phyloP scores from a whole-genome alignment of 2,329 filamentous ascomycete genomes.

The Claviceps purpurea region DNA sequence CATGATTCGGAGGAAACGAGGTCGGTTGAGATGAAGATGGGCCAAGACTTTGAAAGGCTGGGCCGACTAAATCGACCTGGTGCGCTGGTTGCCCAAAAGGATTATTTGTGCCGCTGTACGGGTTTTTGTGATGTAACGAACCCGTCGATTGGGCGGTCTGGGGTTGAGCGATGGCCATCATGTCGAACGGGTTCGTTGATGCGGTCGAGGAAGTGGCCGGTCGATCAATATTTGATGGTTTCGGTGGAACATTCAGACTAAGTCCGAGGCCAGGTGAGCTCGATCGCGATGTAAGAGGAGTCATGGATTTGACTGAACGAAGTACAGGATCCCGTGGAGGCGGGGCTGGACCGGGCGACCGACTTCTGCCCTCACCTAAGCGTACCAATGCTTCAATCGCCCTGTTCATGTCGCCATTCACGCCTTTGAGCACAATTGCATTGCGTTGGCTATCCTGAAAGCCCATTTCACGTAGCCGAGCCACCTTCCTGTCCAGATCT shows the following conservation, averaged over 20 bases:
- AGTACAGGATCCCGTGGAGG: conserved; percentile 33
- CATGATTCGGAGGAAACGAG: conserved; percentile 51
- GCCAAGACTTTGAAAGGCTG: conserved; percentile 64
- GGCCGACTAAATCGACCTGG: conserved; percentile 35
- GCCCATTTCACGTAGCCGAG: conserved; percentile 75
- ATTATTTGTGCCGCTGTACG: conserved; percentile 47
- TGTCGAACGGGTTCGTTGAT: conserved; percentile 58
- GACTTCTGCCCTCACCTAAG: conserved; percentile 56
- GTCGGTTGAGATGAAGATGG: conserved; percentile 42
- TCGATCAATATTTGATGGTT: conserved; percentile 15
- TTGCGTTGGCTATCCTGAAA: conserved; percentile 78
- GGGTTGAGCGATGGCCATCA: conserved; percentile 37
- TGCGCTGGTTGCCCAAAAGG: conserved; percentile 48
- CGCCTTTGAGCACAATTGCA: conserved; percentile 63
- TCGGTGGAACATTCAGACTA: conserved; percentile 20
- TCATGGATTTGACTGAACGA: conserved; percentile 38
- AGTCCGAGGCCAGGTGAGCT: conserved; percentile 16
- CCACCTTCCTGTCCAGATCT: conserved; percentile 63
- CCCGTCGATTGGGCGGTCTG: conserved; percentile 55
- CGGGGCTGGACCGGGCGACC: conserved; percentile 21
- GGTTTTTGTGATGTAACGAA: conserved; percentile 43
- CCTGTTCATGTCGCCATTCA: conserved; percentile 74
- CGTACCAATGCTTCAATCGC: conserved; percentile 75
- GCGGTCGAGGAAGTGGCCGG: conserved; percentile 28
- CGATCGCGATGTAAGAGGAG: conserved; percentile 32